Base-by-base conservation (phyloP, 768 basidiomycete genomes). In the Tylopilus felleus region DNA sequence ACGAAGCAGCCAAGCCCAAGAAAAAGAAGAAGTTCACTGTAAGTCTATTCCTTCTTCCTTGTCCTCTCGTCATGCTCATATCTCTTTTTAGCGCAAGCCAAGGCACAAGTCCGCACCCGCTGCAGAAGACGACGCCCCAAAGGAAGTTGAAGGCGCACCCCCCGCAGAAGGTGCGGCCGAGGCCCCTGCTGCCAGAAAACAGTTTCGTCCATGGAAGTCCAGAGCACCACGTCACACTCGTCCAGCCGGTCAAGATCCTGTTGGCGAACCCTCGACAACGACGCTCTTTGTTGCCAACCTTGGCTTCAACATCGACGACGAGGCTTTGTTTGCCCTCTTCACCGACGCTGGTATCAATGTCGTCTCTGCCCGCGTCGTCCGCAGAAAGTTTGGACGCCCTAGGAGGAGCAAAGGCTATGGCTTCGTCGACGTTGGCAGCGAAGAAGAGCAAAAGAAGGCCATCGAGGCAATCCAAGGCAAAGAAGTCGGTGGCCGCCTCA, bases 221-320 rank as follows among this genome's bases (percentile, higher is more conserved):
- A 84, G 75, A 65, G 65, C 74, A 21, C 79, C 80, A 50, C 87
- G 84, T 51, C 67, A 79, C 51, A 73, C 77, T 49, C 90, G 90
- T 64, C 80, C 88, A 27, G 81, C 78, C 28, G 92, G 90, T 49
- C 87, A 93, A 71, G 88, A 90, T 56, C 93, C 93, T 27, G 77
- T 75, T 50, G 93, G 93, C 64, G 92, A 93, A 70, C 91, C 87
- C 28, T 93, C 91, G 69, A 88, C 88, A 78, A 88, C 80, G 53
- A 84, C 91, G 75, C 79, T 98, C 61, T 98, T 98, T 65, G 94
- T 98, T 63, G 96, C 95, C 75, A 98, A 98, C 78, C 92, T 98
- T 56, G 92, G 93, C 42, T 98, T 98, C 83, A 85, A 75, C 70
- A 83, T 98, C 59, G 90, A 92, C 54, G 95, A 98, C 67, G 87